Evolutionary conservation across 257 asterid genomes (phyloP).

Genomic region (Nicotiana attenuata): DNA sequence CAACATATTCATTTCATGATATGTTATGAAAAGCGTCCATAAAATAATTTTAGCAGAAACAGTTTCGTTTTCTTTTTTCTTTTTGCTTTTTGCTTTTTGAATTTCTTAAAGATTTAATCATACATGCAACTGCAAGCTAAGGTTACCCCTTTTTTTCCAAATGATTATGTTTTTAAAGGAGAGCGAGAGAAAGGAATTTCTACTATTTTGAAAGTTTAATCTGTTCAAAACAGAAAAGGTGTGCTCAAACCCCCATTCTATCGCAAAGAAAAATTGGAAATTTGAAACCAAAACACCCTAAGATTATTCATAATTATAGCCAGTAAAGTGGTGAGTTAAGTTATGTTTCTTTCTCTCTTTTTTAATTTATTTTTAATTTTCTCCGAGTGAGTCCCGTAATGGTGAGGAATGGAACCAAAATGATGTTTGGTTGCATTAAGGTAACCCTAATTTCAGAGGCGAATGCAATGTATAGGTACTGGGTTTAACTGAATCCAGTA

Average conservation of each 20-base stretch:
- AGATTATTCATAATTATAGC: background rate
- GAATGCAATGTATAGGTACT: no score
- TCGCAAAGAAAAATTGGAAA: no score
- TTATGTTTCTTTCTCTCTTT: background rate
- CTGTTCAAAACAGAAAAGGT: no score
- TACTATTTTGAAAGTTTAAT: background rate
- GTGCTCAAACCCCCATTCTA: no score
- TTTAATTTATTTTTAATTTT: background rate
- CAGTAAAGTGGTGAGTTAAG: background rate
- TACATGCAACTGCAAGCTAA: background rate
- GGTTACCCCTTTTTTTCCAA: background rate
- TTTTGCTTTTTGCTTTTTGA: background rate
- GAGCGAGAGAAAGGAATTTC: background rate
- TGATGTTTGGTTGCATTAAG: no score
- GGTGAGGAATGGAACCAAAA: no score
- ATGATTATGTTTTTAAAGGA: background rate
- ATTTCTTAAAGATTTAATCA: background rate
- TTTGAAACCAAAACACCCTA: no score
- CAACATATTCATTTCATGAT: background rate
- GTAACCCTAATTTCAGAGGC: no score
- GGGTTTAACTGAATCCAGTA: no score
- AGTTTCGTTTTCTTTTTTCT: background rate
- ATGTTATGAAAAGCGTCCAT: background rate
- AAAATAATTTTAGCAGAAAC: background rate
- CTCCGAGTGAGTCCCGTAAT: background rate